phyloP scores from a whole-genome alignment of 2,329 filamentous ascomycete genomes.

The Incumbomyces delicatus region DNA sequence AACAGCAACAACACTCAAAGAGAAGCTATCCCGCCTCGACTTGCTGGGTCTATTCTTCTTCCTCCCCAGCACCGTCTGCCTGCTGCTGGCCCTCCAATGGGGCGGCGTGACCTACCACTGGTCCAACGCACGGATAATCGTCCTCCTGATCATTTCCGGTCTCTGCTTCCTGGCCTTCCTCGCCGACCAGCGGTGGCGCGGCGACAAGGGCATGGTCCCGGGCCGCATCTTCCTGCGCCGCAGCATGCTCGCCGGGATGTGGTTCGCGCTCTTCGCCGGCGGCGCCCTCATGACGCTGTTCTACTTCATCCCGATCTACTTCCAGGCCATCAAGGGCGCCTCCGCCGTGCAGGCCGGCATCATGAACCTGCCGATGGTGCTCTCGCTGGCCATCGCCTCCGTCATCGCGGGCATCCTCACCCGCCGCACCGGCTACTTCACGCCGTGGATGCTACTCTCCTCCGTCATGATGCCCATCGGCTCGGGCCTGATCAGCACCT shows the following conservation, averaged over 20 bases:
- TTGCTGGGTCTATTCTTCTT: conserved; percentile 52
- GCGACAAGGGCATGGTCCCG: conserved; percentile 49
- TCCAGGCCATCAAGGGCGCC: conserved; percentile 24
- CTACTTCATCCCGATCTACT: conserved; percentile 24
- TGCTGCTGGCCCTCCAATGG: conserved; percentile 56
- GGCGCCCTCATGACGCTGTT: conserved; percentile 14
- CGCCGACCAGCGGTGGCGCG: conserved; percentile 44
- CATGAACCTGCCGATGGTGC: conserved; percentile 11
- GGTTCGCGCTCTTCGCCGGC: conserved; percentile 29
- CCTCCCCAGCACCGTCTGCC: conserved; percentile 48
- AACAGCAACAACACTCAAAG: conserved; percentile 1
- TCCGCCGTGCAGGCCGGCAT: conserved; percentile 21
- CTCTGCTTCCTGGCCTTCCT: conserved; percentile 28
- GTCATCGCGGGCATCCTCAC: conserved; percentile 20
- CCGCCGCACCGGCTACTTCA: conserved; percentile 26
- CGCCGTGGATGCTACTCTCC: conserved; percentile 27
- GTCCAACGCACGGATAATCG: conserved; percentile 26
- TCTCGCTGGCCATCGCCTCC: conserved; percentile 14
- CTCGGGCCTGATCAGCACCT: conserved; percentile 24
- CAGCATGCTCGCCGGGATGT: conserved; percentile 42
- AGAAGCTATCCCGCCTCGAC: conserved; percentile 35
- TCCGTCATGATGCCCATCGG: conserved; percentile 22
- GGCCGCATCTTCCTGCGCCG: conserved; percentile 42
- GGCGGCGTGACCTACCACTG: conserved; percentile 26
- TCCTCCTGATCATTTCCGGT: conserved; percentile 25